Base-by-base conservation (phyloP, 148 eudicot genomes). In the Camellia granthamiana region DNA sequence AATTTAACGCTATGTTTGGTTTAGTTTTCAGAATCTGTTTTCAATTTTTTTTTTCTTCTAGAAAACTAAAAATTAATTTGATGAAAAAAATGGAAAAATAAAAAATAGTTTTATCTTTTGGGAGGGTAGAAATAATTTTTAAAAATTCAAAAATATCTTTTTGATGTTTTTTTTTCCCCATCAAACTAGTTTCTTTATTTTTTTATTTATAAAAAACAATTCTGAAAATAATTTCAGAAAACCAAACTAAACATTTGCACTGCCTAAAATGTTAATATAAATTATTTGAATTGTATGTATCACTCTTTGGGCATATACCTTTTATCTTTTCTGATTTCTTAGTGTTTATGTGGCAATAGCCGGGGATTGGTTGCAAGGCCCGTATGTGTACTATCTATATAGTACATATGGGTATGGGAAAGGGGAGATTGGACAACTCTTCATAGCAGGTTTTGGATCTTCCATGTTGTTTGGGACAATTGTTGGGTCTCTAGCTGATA, bases 311-410 rank as follows among this genome's bases (percentile, higher is more conserved):
- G 72, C 47, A 23, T 18, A 44, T 69, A 38, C 38, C 14, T 0
- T 84, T 47, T 62, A 75, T 74, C n/a, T 47, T 77, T 74, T 78
- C 49, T 85, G 77, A 86, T 79, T 42, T 65, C 46, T 18, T 73
- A 54, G 74, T 81, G 56, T 86, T 78, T 79, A 74, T 82, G 71
- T 87, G 92, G 83, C 83, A 78, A 89, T 85, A 95, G 99, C 97
- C 76, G 99, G 99, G 30, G 99, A 95, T 85, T 95, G 99, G 99
- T 86, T 95, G 89, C 97, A 95, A 86, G 99, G 99, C 64, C 99
- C 99, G 72, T 93, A 95, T 83, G 99, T 93, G 63, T 95, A 95
- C 90, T 95, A 88, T 77, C 97, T 95, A 12, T 95, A 95, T 78
- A 92, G 82, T 47, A 88, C 90, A 30, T 95, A 95, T 80, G 99